Percentiles rank a stretch among this genome's conserved stretches.
Conservation (phyloP, 805 yeast genomes). For the Brettanomyces sp. region DNA sequence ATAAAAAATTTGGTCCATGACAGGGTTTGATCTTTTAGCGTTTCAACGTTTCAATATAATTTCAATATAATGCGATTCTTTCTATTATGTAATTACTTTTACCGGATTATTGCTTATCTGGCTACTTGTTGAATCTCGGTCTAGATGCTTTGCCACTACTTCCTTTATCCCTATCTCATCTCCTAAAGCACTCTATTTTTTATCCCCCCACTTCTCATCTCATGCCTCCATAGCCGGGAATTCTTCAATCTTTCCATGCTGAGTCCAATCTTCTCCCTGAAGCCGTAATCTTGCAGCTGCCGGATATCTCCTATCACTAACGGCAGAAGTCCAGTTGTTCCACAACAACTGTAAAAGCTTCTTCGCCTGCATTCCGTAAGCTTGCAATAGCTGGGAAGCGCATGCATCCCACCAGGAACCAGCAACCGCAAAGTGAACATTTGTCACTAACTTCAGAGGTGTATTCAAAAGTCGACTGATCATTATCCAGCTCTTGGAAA, state of each 20-base stretch:
- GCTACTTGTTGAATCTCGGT: too few relatives aligned
- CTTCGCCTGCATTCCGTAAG: slow-evolving; percentile 60
- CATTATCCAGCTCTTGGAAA: slow-evolving; percentile 55
- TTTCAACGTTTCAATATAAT: too few relatives aligned
- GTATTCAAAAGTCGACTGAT: slow-evolving; percentile 64
- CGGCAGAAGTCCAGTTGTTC: slow-evolving; percentile 42
- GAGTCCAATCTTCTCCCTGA: slow-evolving; percentile 70
- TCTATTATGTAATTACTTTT: too few relatives aligned
- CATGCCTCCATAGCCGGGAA: slow-evolving; percentile 31
- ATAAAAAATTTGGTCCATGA: too few relatives aligned
- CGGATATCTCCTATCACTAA: slow-evolving; percentile 46
- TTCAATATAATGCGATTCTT: too few relatives aligned
- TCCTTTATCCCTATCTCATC: too few relatives aligned
- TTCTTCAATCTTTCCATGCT: slow-evolving; percentile 34
- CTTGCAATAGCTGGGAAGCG: slow-evolving; percentile 42
- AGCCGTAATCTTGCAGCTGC: slow-evolving; percentile 73
- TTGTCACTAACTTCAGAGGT: slow-evolving; percentile 38
- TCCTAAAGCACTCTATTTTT: too few relatives aligned
- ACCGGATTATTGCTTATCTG: too few relatives aligned
- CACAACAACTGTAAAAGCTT: slow-evolving; percentile 48
- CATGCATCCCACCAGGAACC: slow-evolving; percentile 92
- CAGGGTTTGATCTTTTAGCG: too few relatives aligned
- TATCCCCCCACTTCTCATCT: neutral
- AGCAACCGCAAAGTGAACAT: slow-evolving; percentile 61
- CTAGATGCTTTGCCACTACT: too few relatives aligned